Evolutionary conservation across 495 filamentous ascomycete genomes (phyloP), one percentile per base, ranked within the genome.

Genomic region (Xylaria scruposa): DNA sequence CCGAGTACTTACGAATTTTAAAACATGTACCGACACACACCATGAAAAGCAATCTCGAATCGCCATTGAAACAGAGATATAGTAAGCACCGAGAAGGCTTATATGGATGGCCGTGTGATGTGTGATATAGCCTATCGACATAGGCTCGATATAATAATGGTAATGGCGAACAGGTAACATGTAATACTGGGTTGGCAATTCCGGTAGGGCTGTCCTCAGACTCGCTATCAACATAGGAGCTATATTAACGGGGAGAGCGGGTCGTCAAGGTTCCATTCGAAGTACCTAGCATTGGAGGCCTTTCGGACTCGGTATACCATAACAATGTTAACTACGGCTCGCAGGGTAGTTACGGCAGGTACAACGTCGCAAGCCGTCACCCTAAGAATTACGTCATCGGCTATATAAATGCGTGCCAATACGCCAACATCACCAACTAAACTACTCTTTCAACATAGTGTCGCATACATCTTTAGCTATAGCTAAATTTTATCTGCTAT

Each of bases 311-410:
- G 21, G 21, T n/a, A 54, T 54, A 54, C 51, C 21, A 54, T 13
- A 29, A 13, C 21, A 54, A 54, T 54, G 51, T 54, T 26, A 54
- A 24, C 26, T 26, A 3, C 51, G 51, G 54, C 12, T 59, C 31
- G 33, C 33, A 59, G 54, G 54, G 26, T 42, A 38, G 33, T 38
- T 38, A 42, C 38, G 38, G 38, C 38, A 42, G 38, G 38, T 42
- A 42, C 38, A 42, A 42, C 38, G 38, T 42, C 38, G 38, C 38
- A 42, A 42, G 38, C 38, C 38, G 38, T 42, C 29, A 59, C 8
- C 33, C 54, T 15, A 19, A 59, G 29, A 19, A 36, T 36, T 59
- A 59, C 54, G 54, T 59, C 54, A 59, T 59, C 29, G 15, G 54
- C 24, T 24, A 54, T 24, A 29, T 4, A n/a, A n/a, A 54, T 54